Base-by-base conservation (phyloP, 2,329 filamentous ascomycete species). In the Ophiognomonia clavigignenti-juglandacearum region DNA sequence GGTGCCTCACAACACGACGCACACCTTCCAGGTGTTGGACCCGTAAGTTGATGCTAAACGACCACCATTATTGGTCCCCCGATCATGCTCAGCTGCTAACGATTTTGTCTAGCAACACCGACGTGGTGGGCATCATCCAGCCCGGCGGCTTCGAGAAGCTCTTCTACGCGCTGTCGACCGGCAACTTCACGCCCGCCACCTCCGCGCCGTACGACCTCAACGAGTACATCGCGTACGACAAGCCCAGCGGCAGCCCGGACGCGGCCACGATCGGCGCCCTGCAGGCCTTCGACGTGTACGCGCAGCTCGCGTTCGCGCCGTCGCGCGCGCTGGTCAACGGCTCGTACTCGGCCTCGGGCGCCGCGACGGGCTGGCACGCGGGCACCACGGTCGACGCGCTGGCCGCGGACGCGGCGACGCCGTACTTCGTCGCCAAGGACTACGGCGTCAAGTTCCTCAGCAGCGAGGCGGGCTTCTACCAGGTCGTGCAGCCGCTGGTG, bases 71-170 rank as follows among this genome's bases (percentile, higher is more conserved):
- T n/a, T n/a, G n/a, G 14, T 9, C 10, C 14, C 13, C 20, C 4
- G n/a, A 31, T 9, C n/a, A 14, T 3, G 6, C 20, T n/a, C n/a
- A n/a, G n/a, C n/a, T n/a, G 7, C 39, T 40, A 13, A 40, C n/a
- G n/a, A 40, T 19, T n/a, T 4, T 11, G 18, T 4, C 26, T n/a
- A 40, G 39, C 3, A 68, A 73, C 52, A 72, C 69, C 4, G 66
- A 74, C 52, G 64, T 75, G 56, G 62, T 68, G 2, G 71, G 72
- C 3, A 62, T 72, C 0, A 68, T 74, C 38, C 59, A 63, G 7
- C 71, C 72, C 3, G 70, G 72, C 26, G 71, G 70, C n/a, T 74
- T 75, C 42, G 71, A 75, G 61, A 60, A 67, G 3, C 62, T 72
- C 4, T 73, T 73, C 57, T 70, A 35, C 34, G 45, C 45, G 1